A percentile compares a stretch with the other conserved stretches of the same genome.
Evolutionary conservation across 1,284 basidiomycete species (phyloP).

Genomic region (Ceratobasidium sp.): DNA sequence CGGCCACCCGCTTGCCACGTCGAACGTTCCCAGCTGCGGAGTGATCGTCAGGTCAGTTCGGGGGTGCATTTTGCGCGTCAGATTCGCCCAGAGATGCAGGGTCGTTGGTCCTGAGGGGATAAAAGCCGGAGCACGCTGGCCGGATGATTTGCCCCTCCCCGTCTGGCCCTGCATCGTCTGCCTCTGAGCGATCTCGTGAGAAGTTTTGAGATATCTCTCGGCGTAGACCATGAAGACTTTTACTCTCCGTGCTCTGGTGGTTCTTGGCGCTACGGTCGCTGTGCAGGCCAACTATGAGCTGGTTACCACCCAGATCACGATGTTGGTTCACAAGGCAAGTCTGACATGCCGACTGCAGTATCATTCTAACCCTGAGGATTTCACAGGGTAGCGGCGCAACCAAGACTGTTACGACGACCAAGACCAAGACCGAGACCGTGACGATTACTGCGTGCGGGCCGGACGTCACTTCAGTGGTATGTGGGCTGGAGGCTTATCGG

Average conservation of each 20-base stretch:
- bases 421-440: conserved; percentile 29
- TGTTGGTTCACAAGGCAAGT: conserved; percentile 40
- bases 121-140: conserved; percentile 22
- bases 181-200: conserved; percentile 12
- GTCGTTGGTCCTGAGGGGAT: conserved; percentile 2
- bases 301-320: conserved; percentile 30
- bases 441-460: conserved; percentile 34
- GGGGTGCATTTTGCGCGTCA: conserved; percentile 10
- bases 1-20: conserved; percentile 40
- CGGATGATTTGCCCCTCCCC: conserved; percentile 23
- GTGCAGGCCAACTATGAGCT: conserved; percentile 32
- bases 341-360: too few relatives aligned
- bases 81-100: not conserved
- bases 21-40: conserved; percentile 40
- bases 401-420: conserved; percentile 36
- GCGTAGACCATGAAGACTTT: conserved; percentile 26
- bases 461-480: not conserved
- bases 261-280: conserved; percentile 19
- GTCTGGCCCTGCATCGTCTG: conserved; percentile 21
- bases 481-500: not conserved
- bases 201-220: not conserved
- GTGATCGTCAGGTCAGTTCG: conserved; percentile 28
- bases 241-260: conserved; percentile 8
- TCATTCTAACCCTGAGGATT: too few relatives aligned
- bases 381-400: conserved; percentile 8